Base-by-base conservation (phyloP, 306 rosid genomes). In the Canavalia ensiformis region DNA sequence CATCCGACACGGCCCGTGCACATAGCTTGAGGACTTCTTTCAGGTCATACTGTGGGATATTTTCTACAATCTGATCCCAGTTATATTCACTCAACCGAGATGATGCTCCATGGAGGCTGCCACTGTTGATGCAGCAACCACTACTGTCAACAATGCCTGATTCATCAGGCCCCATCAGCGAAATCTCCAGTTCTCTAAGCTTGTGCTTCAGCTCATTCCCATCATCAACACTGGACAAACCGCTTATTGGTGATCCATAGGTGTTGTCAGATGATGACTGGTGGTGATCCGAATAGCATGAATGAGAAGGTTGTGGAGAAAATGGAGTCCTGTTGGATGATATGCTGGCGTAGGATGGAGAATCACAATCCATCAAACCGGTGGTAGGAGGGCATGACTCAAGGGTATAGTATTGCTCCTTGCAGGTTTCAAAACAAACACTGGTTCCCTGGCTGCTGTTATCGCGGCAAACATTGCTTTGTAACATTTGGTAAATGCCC, bases 221-320 rank as follows among this genome's bases (percentile, higher is more conserved):
- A 46, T 92, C 94, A 29, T 88, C 95, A 54, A 80, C 76, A 8
- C 86, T 86, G 1, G 97, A 94, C 86, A 90, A 84, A 2, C 97
- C 92, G 47, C 98, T 94, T 11, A 75, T 41, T 3, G 98, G 94
- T 0, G 98, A 92, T 75, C 94, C 97, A 35, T 84, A 87, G 30
- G 80, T 80, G 82, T 85, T 89, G 47, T 90, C 93, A 11, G 91
- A 75, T 74, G 88, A 92, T 50, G 83, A 18, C 25, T 18, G 94
- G 68, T 87, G 97, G n/a, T 77, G 95, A 78, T 90, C 97, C 35
- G 98, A 94, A 28, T 86, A 57, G 77, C 85, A 87, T 0, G 97
- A 83, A 29, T 87, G 96, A 79, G 93, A 92, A 55, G 79, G 90
- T 87, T 89, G 98, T 2, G 96, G 87, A 6, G 94, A 90, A 79